A percentile compares a stretch with the other conserved stretches of the same genome.
These are phyloP conservation scores for Myriangium duriaei DNA, from an alignment of 2,329 filamentous ascomycete species.

Conservation along the genomic window DNA sequence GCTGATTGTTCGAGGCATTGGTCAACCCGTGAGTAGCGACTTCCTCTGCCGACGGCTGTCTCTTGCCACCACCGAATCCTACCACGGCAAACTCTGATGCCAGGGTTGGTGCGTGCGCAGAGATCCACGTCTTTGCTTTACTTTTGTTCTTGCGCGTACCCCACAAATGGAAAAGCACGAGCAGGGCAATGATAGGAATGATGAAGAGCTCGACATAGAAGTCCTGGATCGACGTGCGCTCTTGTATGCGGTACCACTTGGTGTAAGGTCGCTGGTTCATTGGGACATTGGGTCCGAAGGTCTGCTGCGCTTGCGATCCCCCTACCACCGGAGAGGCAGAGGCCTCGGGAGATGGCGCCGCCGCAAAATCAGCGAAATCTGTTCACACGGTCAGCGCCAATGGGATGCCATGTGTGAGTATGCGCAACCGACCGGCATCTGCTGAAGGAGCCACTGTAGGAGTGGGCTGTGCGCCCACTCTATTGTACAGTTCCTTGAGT, in stretches of 20 bases:
- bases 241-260: constrained; percentile 94
- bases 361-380: constrained; percentile 95
- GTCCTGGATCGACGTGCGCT: constrained; percentile 71
- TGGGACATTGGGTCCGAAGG: constrained; percentile 31
- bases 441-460: no score
- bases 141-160: constrained; percentile 68
- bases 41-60: constrained; percentile 33
- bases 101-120: constrained; percentile 58
- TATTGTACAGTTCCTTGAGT: no score
- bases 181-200: constrained; percentile 57
- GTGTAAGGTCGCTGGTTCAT: constrained; percentile 56
- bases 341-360: constrained; percentile 54
- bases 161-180: constrained; percentile 68
- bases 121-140: constrained; percentile 71
- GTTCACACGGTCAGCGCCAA: no score
- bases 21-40: constrained; percentile 30
- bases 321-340: constrained; percentile 44
- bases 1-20: constrained; percentile 25
- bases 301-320: constrained; percentile 30
- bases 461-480: no score
- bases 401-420: no score
- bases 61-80: constrained; percentile 54
- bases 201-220: constrained; percentile 83
- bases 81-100: constrained; percentile 76
- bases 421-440: no score